Evolutionary conservation across 176 grass and related monocot species (phyloP), one percentile per base, ranked within the genome.

Genomic region (Oryza nivara): DNA sequence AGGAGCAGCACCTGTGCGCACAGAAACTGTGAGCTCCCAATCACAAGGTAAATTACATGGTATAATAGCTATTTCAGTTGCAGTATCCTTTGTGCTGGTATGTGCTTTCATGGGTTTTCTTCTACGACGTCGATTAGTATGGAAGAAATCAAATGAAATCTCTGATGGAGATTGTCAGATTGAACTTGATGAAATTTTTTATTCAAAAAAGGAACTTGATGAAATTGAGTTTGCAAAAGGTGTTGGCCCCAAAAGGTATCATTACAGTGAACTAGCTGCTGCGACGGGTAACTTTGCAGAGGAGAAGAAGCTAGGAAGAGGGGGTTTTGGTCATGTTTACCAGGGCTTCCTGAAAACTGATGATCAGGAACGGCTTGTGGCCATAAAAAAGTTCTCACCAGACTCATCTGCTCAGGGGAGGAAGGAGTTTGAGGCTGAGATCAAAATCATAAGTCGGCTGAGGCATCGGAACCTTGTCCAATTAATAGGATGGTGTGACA

Each of bases 381-480:
- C 73, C 14, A 68, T 84, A 28, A 84, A 84, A 47, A 77, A 56
- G 65, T 58, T 85, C 65, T 73, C 68, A 2, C 6, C 65, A 3
- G 84, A 86, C 30, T 65, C 68, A 23, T 86, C 76, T 20, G 63
- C 19, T 9, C 68, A 35, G 46, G 87, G 64, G 7, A 46, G 78
- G 72, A 87, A 75, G 19, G 85, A 81, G 78, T 80, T 82, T 17
- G 85, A 87, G 64, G 85, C 77, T 8, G 92, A 93, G 74, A 73
- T 90, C n/a, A 93, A 63, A 43, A 88, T 90, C 70, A 93, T 93
- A 38, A 90, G 81, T 64, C 78, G 84, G 22, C 58, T 93, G 16
- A 52, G 85, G 82, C 91, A 93, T 34, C 82, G 92, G 1, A 89
- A 94, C 32, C 85, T 86, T 1, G 92, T 93, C 11, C 92, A 84